These are phyloP conservation scores for Carex myosuroides DNA, from an alignment of 176 grass and related monocot genomes.

Conservation along the genomic window DNA sequence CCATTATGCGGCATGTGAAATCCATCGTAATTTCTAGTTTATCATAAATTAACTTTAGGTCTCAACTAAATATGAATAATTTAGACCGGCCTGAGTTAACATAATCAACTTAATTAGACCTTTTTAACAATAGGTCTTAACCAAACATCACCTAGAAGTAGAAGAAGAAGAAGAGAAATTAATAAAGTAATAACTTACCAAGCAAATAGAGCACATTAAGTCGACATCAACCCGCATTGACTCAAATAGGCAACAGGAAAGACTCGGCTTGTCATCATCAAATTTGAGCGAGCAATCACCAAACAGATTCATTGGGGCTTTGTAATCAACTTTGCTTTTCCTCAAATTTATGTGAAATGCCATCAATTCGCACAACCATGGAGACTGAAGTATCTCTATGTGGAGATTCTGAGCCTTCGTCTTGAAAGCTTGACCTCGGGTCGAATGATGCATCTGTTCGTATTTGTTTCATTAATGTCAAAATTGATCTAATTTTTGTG, in stretches of 20 bases:
- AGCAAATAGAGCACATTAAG: constrained; percentile 79
- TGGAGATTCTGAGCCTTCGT: constrained; percentile 69
- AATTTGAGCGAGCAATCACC: constrained; percentile 54
- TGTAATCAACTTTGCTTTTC: constrained; percentile 30
- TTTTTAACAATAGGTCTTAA: too few species aligned
- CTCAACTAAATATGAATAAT: too few species aligned
- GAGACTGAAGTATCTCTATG: constrained; percentile 93
- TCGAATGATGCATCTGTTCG: constrained; percentile 78
- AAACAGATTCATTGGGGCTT: constrained; percentile 48
- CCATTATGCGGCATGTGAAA: too few species aligned
- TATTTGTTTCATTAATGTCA: not conserved
- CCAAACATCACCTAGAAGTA: not conserved
- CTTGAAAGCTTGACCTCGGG: constrained; percentile 85
- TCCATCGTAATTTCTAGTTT: too few species aligned
- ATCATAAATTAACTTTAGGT: too few species aligned
- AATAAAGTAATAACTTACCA: constrained; percentile 54
- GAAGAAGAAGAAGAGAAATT: too few species aligned
- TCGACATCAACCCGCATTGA: constrained; percentile 68
- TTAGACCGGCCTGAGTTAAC: too few species aligned
- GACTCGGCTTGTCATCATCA: constrained; percentile 55
- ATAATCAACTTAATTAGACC: too few species aligned
- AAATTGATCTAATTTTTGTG: not conserved
- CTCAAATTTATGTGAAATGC: constrained; percentile 88
- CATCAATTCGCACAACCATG: constrained; percentile 75
- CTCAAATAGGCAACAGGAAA: constrained; percentile 63